Base-by-base conservation (phyloP, 441 rosid species). In the Croton setiger region DNA sequence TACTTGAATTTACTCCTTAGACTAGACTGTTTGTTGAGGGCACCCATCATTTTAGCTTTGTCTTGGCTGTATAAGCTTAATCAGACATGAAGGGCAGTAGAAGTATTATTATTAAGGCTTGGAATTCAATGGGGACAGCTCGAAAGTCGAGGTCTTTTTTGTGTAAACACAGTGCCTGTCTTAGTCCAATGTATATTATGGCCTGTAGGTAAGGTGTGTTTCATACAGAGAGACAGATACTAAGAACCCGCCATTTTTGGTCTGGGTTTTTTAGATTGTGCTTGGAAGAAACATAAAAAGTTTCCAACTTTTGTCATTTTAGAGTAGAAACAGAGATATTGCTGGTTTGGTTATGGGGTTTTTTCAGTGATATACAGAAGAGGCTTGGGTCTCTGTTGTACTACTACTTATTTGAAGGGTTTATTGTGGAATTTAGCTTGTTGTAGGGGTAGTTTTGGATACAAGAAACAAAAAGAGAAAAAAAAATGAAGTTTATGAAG, bases 401-500 rank as follows among this genome's bases (percentile, higher is more conserved):
- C 31, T 27, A 27, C 31, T 27, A 35, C 54, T 61, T 48, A 10
- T 17, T 12, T 64, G 74, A 77, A 74, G 48, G 73, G 63, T 63
- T n/a, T 33, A 47, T 49, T 72, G 63, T 67, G 70, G 64, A 66
- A 67, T 64, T 27, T 21, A 0, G 58, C 45, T 41, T 13, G 43
- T 68, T 47, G 3, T 45, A 17, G 72, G 80, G 72, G 44, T 66
- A 64, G 60, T 73, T 81, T 74, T 45, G 74, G 70, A 48, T 21
- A 27, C 31, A 27, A 27, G 31, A 27, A 27, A 27, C 31, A 2
- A 27, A 27, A 27, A 27, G 31, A 27, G 31, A 15, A 13, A 20
- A 60, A 43, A 80, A 77, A 56, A 94, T 94, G 99, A 94, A 92
- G 98, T 88, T 85, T 74, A 92, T 94, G 99, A 94, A 94, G 88